Percentiles rank a stretch among this genome's conserved stretches.
Conservation (phyloP, 768 basidiomycete species). For the Suillus fuscotomentosus region DNA sequence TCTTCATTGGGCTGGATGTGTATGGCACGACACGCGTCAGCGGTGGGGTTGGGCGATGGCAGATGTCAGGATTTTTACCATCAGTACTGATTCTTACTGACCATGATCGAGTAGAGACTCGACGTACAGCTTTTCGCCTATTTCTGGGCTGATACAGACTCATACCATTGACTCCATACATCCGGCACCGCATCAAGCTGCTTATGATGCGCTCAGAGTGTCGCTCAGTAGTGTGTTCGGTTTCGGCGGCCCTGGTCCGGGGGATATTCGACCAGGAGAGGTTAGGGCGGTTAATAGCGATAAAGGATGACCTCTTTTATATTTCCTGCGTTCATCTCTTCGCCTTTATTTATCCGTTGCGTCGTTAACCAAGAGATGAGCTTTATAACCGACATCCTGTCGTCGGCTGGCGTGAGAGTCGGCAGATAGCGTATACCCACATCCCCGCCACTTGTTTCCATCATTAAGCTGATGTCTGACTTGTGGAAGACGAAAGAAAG, state of each 20-base stretch:
- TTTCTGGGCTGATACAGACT: conserved; percentile 57
- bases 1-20: conserved; percentile 55
- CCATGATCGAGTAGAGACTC: conserved; percentile 46
- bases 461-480: not conserved
- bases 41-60: conserved; percentile 64
- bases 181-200: conserved; percentile 71
- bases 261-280: conserved; percentile 17
- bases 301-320: not conserved
- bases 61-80: conserved; percentile 50
- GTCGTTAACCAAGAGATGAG: too few relatives aligned
- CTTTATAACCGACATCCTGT: not conserved
- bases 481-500: not conserved
- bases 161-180: conserved; percentile 77
- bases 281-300: conserved; percentile 10
- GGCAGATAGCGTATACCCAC: not conserved
- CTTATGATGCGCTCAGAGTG: conserved; percentile 58
- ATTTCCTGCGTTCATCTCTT: too few relatives aligned
- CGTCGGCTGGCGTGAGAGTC: not conserved
- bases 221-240: conserved; percentile 28
- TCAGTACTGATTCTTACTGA: not conserved
- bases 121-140: conserved; percentile 72
- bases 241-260: conserved; percentile 8
- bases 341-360: not conserved
- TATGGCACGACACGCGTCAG: conserved; percentile 63
- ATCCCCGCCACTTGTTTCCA: not conserved